Evolutionary conservation across 2,329 filamentous ascomycete species (phyloP).

Genomic region (Cladosporium velox): DNA sequence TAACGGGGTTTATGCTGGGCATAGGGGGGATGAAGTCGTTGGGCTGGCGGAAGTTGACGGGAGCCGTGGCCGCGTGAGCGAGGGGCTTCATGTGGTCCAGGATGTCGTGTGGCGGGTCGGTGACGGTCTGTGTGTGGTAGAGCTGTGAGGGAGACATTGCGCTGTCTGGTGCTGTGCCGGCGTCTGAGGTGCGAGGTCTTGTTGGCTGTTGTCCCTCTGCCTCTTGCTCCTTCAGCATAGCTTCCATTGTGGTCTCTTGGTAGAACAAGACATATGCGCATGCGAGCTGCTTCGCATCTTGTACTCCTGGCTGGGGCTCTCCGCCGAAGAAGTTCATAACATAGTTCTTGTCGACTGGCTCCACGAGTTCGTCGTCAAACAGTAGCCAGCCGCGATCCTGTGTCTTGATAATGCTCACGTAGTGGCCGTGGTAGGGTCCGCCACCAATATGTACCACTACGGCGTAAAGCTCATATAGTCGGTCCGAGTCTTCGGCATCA

Average conservation of each 20-base stretch:
- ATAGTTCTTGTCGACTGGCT: slow-evolving; percentile 94
- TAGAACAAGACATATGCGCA: slow-evolving; percentile 98
- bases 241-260: slow-evolving; percentile 78
- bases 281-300: slow-evolving; percentile 66
- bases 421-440: slow-evolving; percentile 95
- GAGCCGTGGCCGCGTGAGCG: slow-evolving; percentile 66
- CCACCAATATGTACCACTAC: slow-evolving; percentile 97
- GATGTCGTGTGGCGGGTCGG: slow-evolving; percentile 46
- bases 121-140: slow-evolving; percentile 39
- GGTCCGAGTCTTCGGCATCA: slow-evolving; percentile 88
- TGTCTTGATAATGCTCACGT: slow-evolving; percentile 97
- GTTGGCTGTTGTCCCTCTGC: slow-evolving; percentile 61
- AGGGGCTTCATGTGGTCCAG: slow-evolving; percentile 58
- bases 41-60: slow-evolving; percentile 21
- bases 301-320: slow-evolving; percentile 50
- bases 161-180: slow-evolving; percentile 30
- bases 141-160: slow-evolving; percentile 30
- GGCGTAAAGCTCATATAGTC: slow-evolving; percentile 93
- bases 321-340: slow-evolving; percentile 98
- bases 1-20: slow-evolving; percentile 48
- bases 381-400: slow-evolving; percentile 93
- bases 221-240: slow-evolving; percentile 76
- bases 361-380: slow-evolving; percentile 98
- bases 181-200: slow-evolving; percentile 39
- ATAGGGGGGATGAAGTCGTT: slow-evolving; percentile 35